These are phyloP conservation scores for Vanderwaltozyma polyspora DNA, from an alignment of 805 yeast genomes.

Conservation along the genomic window DNA sequence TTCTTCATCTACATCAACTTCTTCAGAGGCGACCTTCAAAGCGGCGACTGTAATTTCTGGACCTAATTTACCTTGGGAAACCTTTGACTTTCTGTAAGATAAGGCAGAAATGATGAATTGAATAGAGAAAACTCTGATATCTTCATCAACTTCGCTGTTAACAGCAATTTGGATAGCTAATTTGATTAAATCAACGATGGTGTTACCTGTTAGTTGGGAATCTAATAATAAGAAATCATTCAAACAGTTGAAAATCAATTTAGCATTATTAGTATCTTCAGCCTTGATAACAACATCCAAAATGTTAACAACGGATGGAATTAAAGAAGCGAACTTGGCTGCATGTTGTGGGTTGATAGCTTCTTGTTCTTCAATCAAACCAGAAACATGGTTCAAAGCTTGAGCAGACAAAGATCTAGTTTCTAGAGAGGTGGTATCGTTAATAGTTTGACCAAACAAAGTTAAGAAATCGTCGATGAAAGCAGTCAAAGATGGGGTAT, in stretches of 20 bases:
- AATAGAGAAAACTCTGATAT: slow-evolving; percentile 70
- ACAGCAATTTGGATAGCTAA: slow-evolving; percentile 67
- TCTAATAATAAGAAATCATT: slow-evolving; percentile 70
- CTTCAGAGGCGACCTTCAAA: slow-evolving; percentile 69
- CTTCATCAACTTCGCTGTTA: slow-evolving; percentile 60
- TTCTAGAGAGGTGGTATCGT: slow-evolving; percentile 50
- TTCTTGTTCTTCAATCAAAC: slow-evolving; percentile 52
- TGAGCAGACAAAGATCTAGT: slow-evolving; percentile 75
- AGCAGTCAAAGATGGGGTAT: slow-evolving; percentile 44
- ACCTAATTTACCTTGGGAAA: slow-evolving; percentile 72
- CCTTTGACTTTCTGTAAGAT: slow-evolving; percentile 69
- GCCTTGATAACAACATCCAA: slow-evolving; percentile 60
- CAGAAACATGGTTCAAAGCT: slow-evolving; percentile 59
- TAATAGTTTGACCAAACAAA: slow-evolving; percentile 60
- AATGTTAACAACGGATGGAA: slow-evolving; percentile 75
- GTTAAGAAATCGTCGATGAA: slow-evolving; percentile 58
- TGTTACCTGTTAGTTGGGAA: slow-evolving; percentile 65
- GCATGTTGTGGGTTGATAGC: slow-evolving; percentile 37
- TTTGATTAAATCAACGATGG: slow-evolving; percentile 54
- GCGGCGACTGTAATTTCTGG: slow-evolving; percentile 67
- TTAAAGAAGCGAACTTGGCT: slow-evolving; percentile 45
- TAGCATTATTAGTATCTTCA: slow-evolving; percentile 63
- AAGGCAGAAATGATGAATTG: slow-evolving; percentile 74
- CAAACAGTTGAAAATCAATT: slow-evolving; percentile 72
- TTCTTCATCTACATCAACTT: slow-evolving; percentile 65